phyloP scores from a whole-genome alignment of 2,329 filamentous ascomycete species.

The Talaromyces sp. region DNA sequence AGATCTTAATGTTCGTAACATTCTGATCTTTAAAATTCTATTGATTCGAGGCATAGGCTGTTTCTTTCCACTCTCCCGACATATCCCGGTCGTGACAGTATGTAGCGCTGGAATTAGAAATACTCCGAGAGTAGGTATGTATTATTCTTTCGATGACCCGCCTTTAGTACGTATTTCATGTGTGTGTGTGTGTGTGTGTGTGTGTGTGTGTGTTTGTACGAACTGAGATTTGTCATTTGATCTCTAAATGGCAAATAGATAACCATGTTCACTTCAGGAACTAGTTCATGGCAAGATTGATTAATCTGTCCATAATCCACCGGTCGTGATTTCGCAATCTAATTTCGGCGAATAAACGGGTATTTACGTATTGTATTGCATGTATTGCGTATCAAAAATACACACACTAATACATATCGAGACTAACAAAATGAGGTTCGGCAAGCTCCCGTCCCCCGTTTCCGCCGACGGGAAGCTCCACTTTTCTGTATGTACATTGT shows the following conservation, averaged over 20 bases:
- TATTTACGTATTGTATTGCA: background rate
- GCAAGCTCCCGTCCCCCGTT: constrained; percentile 12
- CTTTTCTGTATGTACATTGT: background rate
- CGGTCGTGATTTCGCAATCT: background rate
- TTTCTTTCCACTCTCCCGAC: background rate
- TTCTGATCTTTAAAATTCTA: too few relatives aligned
- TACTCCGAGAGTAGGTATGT: background rate
- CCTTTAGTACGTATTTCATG: background rate
- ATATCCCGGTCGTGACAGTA: background rate
- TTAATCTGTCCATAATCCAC: background rate
- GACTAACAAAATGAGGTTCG: constrained; percentile 9
- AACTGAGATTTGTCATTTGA: background rate
- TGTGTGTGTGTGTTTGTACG: background rate
- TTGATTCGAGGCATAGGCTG: too few relatives aligned
- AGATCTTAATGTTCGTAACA: background rate
- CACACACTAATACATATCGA: background rate
- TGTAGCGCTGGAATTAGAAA: background rate
- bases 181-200: too few relatives aligned
- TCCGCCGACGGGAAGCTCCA: constrained; percentile 13
- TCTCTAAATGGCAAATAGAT: background rate
- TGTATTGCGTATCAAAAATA: background rate
- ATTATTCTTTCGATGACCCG: background rate
- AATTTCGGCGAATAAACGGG: background rate
- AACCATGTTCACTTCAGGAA: background rate
- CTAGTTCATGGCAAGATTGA: background rate